Evolutionary conservation across 768 basidiomycete species (phyloP).

Genomic region (Candolleomyces eurysporus): DNA sequence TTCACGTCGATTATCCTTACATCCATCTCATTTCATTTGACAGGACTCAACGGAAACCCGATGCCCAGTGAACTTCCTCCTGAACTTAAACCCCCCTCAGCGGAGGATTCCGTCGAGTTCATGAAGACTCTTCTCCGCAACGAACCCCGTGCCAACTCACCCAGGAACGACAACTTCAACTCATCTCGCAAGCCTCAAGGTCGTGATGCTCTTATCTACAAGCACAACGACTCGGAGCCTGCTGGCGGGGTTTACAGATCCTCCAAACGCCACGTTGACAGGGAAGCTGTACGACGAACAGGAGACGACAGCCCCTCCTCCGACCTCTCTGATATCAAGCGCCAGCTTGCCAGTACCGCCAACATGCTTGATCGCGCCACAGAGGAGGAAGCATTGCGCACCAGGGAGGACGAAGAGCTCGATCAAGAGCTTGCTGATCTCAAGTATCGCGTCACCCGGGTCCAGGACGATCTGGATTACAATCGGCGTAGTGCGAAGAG

Average conservation of each 20-base stretch:
- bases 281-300: conserved; percentile 71
- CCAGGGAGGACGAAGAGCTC: conserved; percentile 86
- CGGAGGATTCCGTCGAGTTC: conserved; percentile 88
- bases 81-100: conserved; percentile 91
- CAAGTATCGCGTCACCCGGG: conserved; percentile 76
- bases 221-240: conserved; percentile 66
- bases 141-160: conserved; percentile 43
- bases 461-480: conserved; percentile 92
- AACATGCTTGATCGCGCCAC: conserved; percentile 74
- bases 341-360: conserved; percentile 75
- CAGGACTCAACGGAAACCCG: conserved; percentile 89
- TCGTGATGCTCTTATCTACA: conserved; percentile 91
- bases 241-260: conserved; percentile 75
- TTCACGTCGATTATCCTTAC: conserved; percentile 1
- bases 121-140: conserved; percentile 85
- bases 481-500: conserved; percentile 73
- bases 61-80: conserved; percentile 84
- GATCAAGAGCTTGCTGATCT: conserved; percentile 88
- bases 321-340: conserved; percentile 86
- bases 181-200: conserved; percentile 50
- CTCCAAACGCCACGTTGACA: conserved; percentile 79
- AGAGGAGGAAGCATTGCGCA: conserved; percentile 57
- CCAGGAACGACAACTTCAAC: conserved; percentile 14
- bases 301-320: conserved; percentile 61
- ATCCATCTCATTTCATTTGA: not conserved